Conservation (phyloP, 1,139 yeast genomes). For the Blastobotrys elegans region DNA sequence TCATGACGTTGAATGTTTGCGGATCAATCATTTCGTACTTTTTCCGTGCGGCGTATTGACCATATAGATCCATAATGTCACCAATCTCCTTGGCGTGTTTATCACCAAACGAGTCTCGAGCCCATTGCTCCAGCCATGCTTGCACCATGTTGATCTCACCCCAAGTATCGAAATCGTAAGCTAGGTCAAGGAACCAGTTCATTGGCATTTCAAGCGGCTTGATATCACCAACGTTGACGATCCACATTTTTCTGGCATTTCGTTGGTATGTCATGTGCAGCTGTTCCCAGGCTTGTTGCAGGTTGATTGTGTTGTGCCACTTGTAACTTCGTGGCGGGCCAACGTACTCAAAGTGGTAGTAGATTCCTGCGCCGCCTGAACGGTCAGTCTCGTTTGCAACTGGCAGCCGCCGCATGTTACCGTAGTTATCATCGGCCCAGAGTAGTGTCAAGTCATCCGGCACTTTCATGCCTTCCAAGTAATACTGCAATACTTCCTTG, state of each 20-base stretch:
- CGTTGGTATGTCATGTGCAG: constrained; percentile 18
- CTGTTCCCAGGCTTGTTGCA: constrained; percentile 22
- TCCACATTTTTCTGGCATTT: constrained; percentile 21
- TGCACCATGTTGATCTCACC: constrained; percentile 10
- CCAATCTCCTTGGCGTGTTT: constrained; percentile 18
- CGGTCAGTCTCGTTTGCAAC: constrained; percentile 16
- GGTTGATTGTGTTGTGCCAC: constrained; percentile 21
- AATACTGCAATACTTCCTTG: constrained; percentile 22
- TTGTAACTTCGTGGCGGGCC: constrained; percentile 23
- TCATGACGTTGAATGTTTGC: constrained; percentile 15
- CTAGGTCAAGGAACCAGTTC: constrained; percentile 19
- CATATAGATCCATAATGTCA: constrained; percentile 15
- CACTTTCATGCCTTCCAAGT: constrained; percentile 20
- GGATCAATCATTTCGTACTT: constrained; percentile 21
- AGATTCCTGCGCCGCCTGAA: constrained; percentile 22
- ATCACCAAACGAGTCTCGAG: constrained; percentile 17
- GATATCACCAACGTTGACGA: constrained; percentile 23
- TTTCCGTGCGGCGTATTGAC: constrained; percentile 19
- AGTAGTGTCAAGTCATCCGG: constrained; percentile 23
- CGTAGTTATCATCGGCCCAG: constrained; percentile 24
- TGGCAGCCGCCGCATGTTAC: constrained; percentile 22
- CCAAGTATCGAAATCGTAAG: constrained; percentile 21
- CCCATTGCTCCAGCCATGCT: constrained; percentile 19
- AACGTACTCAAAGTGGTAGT: constrained; percentile 23
- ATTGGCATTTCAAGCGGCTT: constrained; percentile 23